These are phyloP conservation scores for Calonectria pteridis DNA, from an alignment of 2,329 filamentous ascomycete species.

Conservation along the genomic window DNA sequence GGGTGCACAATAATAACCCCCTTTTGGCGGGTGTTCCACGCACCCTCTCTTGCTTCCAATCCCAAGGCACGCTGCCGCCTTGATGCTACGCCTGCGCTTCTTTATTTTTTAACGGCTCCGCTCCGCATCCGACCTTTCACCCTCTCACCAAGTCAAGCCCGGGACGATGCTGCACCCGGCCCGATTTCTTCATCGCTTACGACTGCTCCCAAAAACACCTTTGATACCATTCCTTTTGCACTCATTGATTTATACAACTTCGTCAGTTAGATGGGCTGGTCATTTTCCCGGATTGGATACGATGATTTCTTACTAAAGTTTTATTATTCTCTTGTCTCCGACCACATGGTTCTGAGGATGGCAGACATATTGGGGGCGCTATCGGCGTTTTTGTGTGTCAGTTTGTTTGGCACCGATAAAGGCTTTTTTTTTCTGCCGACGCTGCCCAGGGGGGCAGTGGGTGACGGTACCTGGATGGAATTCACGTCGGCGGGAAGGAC, in stretches of 20 bases:
- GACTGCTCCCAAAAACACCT: conserved; percentile 30
- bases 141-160: neutral
- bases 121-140: neutral
- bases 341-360: conserved; percentile 28
- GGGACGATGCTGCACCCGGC: conserved; percentile 23
- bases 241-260: conserved; percentile 28
- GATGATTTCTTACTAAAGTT: conserved; percentile 21
- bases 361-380: conserved; percentile 34
- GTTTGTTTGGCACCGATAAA: conserved; percentile 22
- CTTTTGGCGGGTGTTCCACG: neutral
- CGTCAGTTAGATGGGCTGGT: conserved; percentile 40
- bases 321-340: conserved; percentile 30
- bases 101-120: neutral
- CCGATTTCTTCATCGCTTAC: conserved; percentile 32
- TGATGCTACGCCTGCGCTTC: neutral
- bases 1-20: conserved; percentile 64
- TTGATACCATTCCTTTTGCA: conserved; percentile 44
- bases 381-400: conserved; percentile 40
- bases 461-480: conserved; percentile 17
- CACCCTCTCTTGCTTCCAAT: neutral
- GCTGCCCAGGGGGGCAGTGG: conserved; percentile 22
- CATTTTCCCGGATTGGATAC: conserved; percentile 39
- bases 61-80: neutral
- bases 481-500: conserved; percentile 15
- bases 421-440: conserved; percentile 30